Conservation (phyloP, 495 filamentous ascomycete genomes). For the Penicillium dipodomyicola region DNA sequence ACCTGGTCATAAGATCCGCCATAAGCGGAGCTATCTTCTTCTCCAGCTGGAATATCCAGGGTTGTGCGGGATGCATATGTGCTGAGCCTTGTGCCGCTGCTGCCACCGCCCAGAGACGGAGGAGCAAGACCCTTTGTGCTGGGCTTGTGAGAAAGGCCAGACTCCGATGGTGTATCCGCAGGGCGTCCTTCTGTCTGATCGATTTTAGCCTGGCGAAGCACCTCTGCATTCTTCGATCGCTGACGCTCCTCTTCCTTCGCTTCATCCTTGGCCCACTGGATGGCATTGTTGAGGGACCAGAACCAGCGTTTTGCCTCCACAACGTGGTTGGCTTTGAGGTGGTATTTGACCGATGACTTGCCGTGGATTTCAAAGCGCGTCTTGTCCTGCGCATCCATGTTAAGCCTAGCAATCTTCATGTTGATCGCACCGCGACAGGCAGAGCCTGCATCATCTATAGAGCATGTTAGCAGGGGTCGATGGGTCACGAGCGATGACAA, state of each 20-base stretch:
- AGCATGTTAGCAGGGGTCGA: conserved; percentile 8
- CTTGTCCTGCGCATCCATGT: conserved; percentile 96
- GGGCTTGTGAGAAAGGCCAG: conserved; percentile 31
- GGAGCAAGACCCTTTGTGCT: conserved; percentile 41
- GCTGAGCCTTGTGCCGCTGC: conserved; percentile 42
- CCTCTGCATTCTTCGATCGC: conserved; percentile 68
- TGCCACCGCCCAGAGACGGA: conserved; percentile 33
- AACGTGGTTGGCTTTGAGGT: conserved; percentile 93
- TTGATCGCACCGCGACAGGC: conserved; percentile 96
- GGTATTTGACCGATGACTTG: conserved; percentile 98
- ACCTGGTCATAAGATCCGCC: conserved; percentile 58
- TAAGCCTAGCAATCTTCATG: conserved; percentile 90
- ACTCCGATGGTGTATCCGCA: conserved; percentile 34
- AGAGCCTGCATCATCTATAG: conserved; percentile 63
- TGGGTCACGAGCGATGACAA: background rate
- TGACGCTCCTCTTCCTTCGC: conserved; percentile 82
- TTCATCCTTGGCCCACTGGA: conserved; percentile 97
- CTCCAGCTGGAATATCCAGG: conserved; percentile 41
- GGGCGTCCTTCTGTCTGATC: conserved; percentile 51
- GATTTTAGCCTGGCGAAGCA: conserved; percentile 71
- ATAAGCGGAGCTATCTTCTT: conserved; percentile 57
- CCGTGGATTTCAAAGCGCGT: conserved; percentile 95
- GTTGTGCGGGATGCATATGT: conserved; percentile 52
- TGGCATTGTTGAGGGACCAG: conserved; percentile 98
- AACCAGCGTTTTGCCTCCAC: conserved; percentile 66